Evolutionary conservation across 768 basidiomycete species (phyloP).

Genomic region (Austroboletus festivus): DNA sequence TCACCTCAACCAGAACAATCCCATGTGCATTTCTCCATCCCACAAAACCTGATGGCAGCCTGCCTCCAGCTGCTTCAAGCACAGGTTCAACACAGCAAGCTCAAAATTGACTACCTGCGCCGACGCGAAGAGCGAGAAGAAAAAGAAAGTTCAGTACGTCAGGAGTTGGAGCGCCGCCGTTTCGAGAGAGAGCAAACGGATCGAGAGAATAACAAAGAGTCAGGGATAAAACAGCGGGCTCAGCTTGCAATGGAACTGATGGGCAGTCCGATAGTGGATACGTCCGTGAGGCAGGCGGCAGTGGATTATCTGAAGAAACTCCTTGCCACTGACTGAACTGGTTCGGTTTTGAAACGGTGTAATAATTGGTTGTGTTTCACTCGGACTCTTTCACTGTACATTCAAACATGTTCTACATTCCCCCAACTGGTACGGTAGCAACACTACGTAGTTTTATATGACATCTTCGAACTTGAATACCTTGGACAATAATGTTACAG

Average conservation of each 20-base stretch:
- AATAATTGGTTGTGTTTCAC: constrained; percentile 6
- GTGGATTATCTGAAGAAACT: constrained; percentile 71
- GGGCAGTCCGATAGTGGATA: constrained; percentile 54
- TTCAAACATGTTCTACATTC: constrained; percentile 9
- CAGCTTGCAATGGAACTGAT: constrained; percentile 67
- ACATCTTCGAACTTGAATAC: neutral
- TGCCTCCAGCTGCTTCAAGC: constrained; percentile 61
- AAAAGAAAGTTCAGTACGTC: constrained; percentile 48
- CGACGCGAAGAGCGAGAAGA: constrained; percentile 70
- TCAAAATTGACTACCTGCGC: constrained; percentile 66
- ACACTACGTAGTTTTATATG: constrained; percentile 1
- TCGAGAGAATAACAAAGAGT: constrained; percentile 50
- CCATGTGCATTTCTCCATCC: constrained; percentile 47
- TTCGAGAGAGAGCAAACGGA: constrained; percentile 57
- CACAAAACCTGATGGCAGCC: constrained; percentile 54
- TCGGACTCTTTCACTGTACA: constrained; percentile 12
- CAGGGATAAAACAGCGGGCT: constrained; percentile 57
- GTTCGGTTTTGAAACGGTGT: constrained; percentile 12
- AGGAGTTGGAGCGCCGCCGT: constrained; percentile 51
- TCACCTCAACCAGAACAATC: constrained; percentile 37
- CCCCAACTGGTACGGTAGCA: constrained; percentile 5
- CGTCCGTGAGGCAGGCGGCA: constrained; percentile 61
- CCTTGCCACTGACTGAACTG: constrained; percentile 40
- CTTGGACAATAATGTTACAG: too few species aligned
- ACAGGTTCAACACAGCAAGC: constrained; percentile 66